A percentile compares a stretch with the other conserved stretches of the same genome.
Conservation (phyloP, 192 early-diverging fungal species). For the Coemansia sp. region DNA sequence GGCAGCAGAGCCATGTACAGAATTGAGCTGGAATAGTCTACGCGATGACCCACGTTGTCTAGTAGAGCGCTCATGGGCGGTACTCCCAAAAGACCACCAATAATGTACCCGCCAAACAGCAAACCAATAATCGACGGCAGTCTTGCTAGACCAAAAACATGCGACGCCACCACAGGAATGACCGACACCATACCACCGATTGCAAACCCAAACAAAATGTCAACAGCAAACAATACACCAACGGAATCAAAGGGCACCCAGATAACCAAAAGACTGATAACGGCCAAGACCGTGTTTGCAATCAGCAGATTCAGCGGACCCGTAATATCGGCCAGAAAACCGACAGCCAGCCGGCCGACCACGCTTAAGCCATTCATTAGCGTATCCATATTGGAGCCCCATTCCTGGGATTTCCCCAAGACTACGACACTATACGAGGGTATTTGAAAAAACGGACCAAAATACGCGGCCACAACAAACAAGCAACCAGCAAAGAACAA, state of each 20-base stretch:
- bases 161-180: slow-evolving; percentile 44
- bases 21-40: slow-evolving; percentile 39
- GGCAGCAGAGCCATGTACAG: slow-evolving; percentile 47
- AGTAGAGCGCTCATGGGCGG: slow-evolving; percentile 47
- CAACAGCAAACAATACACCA: slow-evolving; percentile 21
- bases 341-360: slow-evolving; percentile 34
- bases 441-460: slow-evolving; percentile 50
- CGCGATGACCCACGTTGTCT: slow-evolving; percentile 45
- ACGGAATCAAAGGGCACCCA: slow-evolving; percentile 47
- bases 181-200: slow-evolving; percentile 46
- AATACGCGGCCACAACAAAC: slow-evolving; percentile 44
- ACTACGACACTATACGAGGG: slow-evolving; percentile 48
- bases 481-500: slow-evolving; percentile 29
- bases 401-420: slow-evolving; percentile 39
- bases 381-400: slow-evolving; percentile 51
- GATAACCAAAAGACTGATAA: slow-evolving; percentile 31
- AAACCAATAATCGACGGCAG: slow-evolving; percentile 46
- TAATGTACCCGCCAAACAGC: slow-evolving; percentile 41
- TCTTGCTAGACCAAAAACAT: slow-evolving; percentile 41
- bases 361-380: slow-evolving; percentile 50
- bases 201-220: slow-evolving; percentile 42
- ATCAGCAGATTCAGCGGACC: slow-evolving; percentile 46
- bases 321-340: slow-evolving; percentile 29
- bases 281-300: slow-evolving; percentile 21
- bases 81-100: slow-evolving; percentile 39